phyloP scores from a whole-genome alignment of 108 stramenopile genomes.

The Nitzschia palea region DNA sequence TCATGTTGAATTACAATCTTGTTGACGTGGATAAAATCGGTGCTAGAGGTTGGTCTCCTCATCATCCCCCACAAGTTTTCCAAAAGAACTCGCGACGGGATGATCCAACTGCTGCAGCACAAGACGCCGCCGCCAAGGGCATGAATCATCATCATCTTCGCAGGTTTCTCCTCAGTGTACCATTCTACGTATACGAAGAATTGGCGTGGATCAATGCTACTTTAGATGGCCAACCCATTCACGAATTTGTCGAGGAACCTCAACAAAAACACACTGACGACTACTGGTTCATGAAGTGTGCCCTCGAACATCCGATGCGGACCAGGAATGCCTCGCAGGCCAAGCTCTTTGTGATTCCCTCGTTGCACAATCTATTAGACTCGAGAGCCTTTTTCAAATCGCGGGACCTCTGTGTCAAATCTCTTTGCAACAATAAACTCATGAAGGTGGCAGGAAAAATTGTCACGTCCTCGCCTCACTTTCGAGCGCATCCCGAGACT shows the following conservation, averaged over 20 bases:
- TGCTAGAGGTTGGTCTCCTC: not conserved
- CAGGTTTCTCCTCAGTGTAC: conserved; percentile 6
- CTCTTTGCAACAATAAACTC: conserved; percentile 10
- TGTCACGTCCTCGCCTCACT: not conserved
- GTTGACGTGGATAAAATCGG: not conserved
- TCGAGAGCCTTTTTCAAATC: not conserved
- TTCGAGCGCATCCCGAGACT: not conserved
- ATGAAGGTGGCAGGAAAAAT: not conserved
- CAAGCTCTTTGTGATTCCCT: conserved; percentile 31
- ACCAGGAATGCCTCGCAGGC: conserved; percentile 20
- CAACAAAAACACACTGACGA: conserved; percentile 18
- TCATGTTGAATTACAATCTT: not conserved
- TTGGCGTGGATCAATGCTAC: conserved; percentile 6
- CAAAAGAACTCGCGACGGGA: not conserved
- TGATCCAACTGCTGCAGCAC: too few relatives aligned
- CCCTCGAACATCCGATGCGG: conserved; percentile 27
- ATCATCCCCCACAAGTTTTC: not conserved
- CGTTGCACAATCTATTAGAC: conserved; percentile 21
- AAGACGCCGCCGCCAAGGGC: too few relatives aligned
- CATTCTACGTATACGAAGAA: conserved; percentile 32
- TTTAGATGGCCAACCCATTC: conserved; percentile 6
- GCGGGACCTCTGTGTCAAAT: conserved; percentile 3
- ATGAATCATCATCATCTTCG: too few relatives aligned
- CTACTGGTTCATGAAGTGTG: conserved; percentile 28
- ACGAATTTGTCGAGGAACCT: not conserved